phyloP scores from a whole-genome alignment of 2,329 filamentous ascomycete species.

The Penicillium brasilianum region DNA sequence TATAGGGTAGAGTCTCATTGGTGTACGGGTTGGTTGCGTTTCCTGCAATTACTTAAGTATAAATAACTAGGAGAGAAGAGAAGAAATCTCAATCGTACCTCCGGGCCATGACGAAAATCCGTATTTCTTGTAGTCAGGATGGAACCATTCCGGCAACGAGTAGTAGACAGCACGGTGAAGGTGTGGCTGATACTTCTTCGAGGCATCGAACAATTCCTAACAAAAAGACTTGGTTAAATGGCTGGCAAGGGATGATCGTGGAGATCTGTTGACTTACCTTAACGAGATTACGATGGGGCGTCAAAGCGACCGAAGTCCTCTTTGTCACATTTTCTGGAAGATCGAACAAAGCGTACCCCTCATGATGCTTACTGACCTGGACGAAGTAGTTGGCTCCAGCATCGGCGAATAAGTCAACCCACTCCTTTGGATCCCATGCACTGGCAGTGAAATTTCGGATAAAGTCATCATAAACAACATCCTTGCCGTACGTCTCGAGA shows the following conservation, averaged over 20 bases:
- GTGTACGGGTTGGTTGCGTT: conserved; percentile 54
- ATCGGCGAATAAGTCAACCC: conserved; percentile 60
- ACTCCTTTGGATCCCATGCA: conserved; percentile 57
- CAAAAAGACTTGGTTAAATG: background rate
- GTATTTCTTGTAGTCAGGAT: conserved; percentile 49
- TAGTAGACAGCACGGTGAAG: conserved; percentile 53
- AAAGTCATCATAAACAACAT: conserved; percentile 62
- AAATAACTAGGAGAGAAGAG: too few species aligned
- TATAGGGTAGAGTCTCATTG: conserved; percentile 49
- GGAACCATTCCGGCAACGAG: conserved; percentile 55
- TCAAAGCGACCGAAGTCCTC: conserved; percentile 47
- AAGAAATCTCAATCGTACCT: conserved; percentile 11
- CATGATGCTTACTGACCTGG: conserved; percentile 53
- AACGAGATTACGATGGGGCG: conserved; percentile 48
- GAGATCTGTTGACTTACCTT: conserved; percentile 8
- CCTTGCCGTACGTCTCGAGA: conserved; percentile 56
- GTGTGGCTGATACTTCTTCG: conserved; percentile 49
- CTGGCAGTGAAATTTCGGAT: conserved; percentile 60
- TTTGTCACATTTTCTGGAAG: conserved; percentile 47
- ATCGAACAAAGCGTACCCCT: conserved; percentile 55
- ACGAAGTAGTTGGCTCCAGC: conserved; percentile 58
- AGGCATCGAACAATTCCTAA: conserved; percentile 52
- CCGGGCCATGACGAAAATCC: conserved; percentile 47
- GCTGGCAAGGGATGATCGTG: background rate
- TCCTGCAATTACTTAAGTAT: conserved; percentile 26